Conservation (phyloP, 2,329 filamentous ascomycete genomes). For the Fusarium chlamydosporum region DNA sequence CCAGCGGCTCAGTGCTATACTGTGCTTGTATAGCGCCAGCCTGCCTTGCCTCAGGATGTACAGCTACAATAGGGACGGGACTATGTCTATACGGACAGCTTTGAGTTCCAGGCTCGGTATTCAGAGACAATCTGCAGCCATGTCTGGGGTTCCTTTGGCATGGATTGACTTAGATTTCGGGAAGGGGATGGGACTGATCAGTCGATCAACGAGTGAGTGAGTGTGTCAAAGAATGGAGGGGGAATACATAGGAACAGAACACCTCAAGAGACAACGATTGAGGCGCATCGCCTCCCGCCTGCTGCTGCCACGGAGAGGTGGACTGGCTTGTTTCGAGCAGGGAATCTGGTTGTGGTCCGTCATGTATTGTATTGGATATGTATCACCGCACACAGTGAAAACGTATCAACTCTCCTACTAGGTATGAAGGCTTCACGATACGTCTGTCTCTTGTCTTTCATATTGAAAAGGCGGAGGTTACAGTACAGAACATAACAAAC, state of each 20-base stretch:
- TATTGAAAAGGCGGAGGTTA: constrained; percentile 38
- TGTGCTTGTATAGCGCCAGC: constrained; percentile 26
- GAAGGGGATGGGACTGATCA: constrained; percentile 32
- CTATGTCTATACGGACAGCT: neutral
- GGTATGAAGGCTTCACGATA: constrained; percentile 6
- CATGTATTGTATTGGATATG: neutral
- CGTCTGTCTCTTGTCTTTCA: constrained; percentile 15
- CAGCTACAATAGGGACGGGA: constrained; percentile 1
- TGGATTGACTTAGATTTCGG: constrained; percentile 27
- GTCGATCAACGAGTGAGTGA: neutral
- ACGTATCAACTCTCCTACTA: neutral
- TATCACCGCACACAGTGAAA: constrained; percentile 1
- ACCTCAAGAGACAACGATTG: constrained; percentile 35
- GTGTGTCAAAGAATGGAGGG: constrained; percentile 24
- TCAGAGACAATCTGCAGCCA: constrained; percentile 31
- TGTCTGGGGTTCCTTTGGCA: constrained; percentile 37
- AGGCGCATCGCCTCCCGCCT: constrained; percentile 40
- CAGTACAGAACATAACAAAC: constrained; percentile 19
- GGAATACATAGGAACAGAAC: constrained; percentile 2
- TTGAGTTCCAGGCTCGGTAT: constrained; percentile 43
- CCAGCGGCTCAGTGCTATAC: constrained; percentile 39
- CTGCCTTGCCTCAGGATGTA: constrained; percentile 14
- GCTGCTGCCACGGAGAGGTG: neutral
- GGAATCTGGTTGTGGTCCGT: constrained; percentile 7
- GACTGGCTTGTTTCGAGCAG: constrained; percentile 2